A percentile compares a stretch with the other conserved stretches of the same genome.
These are phyloP conservation scores for Coniochaeta hoffmannii DNA, from an alignment of 2,329 filamentous ascomycete species.

Conservation along the genomic window DNA sequence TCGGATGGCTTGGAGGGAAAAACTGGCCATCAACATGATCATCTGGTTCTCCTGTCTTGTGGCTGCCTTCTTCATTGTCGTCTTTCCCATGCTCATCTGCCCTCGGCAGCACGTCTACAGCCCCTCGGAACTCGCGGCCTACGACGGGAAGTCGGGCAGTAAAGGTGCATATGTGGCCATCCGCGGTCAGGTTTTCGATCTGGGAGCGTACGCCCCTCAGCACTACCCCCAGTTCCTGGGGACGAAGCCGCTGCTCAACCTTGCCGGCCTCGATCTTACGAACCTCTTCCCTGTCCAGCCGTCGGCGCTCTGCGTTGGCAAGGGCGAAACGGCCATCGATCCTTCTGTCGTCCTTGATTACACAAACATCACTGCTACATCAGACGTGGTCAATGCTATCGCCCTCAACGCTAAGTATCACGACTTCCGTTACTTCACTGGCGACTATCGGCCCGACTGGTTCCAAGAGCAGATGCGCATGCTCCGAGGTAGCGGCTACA, in stretches of 20 bases:
- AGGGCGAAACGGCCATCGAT: conserved; percentile 56
- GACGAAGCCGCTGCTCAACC: conserved; percentile 61
- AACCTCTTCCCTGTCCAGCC: conserved; percentile 90
- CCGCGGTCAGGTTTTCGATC: conserved; percentile 82
- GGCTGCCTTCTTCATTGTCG: conserved; percentile 82
- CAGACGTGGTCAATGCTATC: conserved; percentile 53
- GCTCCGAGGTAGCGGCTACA: conserved; percentile 66
- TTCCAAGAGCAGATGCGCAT: conserved; percentile 81
- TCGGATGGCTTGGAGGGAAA: conserved; percentile 90
- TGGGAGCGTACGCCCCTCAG: conserved; percentile 61
- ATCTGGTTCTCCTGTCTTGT: conserved; percentile 83
- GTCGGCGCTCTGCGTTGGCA: conserved; percentile 79
- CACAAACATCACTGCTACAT: conserved; percentile 66
- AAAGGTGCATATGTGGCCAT: conserved; percentile 66
- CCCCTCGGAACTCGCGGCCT: conserved; percentile 62
- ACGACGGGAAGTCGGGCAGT: conserved; percentile 62
- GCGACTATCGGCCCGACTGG: conserved; percentile 83
- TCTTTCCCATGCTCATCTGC: conserved; percentile 82
- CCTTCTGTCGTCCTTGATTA: conserved; percentile 79
- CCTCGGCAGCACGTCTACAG: conserved; percentile 87
- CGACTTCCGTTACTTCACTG: conserved; percentile 81
- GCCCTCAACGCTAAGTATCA: conserved; percentile 79
- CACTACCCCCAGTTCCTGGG: conserved; percentile 69
- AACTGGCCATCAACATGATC: conserved; percentile 93
- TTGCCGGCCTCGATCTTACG: conserved; percentile 83